Conservation (phyloP, 2,329 filamentous ascomycete genomes). For the Kalmusia sp. region DNA sequence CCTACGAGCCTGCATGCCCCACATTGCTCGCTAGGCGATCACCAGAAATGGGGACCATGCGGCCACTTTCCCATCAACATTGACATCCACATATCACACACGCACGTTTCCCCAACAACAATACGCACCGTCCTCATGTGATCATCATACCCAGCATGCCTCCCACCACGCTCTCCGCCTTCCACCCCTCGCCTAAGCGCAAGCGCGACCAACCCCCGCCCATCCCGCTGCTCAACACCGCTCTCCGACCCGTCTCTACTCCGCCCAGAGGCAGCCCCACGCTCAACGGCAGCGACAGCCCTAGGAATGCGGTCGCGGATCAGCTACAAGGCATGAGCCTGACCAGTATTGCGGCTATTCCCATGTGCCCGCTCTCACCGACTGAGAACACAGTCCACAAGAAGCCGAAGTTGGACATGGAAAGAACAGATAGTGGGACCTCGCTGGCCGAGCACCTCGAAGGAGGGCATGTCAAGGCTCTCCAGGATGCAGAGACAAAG, state of each 20-base stretch:
- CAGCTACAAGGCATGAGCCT: conserved; percentile 44
- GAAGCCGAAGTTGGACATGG: conserved; percentile 43
- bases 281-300: conserved; percentile 37
- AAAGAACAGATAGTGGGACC: conserved; percentile 23
- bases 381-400: conserved; percentile 42
- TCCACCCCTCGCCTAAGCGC: conserved; percentile 46
- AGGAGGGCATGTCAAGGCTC: conserved; percentile 6
- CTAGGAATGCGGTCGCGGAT: conserved; percentile 45
- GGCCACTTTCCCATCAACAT: conserved; percentile 14
- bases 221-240: conserved; percentile 41
- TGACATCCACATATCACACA: conserved; percentile 2
- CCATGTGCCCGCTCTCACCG: conserved; percentile 43
- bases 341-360: conserved; percentile 32
- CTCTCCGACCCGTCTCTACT: conserved; percentile 32
- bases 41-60: conserved; percentile 13
- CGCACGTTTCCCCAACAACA: too few species aligned
- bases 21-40: conserved; percentile 26
- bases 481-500: conserved; percentile 5
- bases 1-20: conserved; percentile 22
- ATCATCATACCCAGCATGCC: conserved; percentile 38
- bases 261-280: conserved; percentile 30
- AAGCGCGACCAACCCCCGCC: conserved; percentile 44
- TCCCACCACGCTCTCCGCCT: conserved; percentile 37
- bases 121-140: conserved; percentile 33
- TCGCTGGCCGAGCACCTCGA: conserved; percentile 20